Base-by-base conservation (phyloP, 1,284 basidiomycete genomes). In the Athelia psychrophila region DNA sequence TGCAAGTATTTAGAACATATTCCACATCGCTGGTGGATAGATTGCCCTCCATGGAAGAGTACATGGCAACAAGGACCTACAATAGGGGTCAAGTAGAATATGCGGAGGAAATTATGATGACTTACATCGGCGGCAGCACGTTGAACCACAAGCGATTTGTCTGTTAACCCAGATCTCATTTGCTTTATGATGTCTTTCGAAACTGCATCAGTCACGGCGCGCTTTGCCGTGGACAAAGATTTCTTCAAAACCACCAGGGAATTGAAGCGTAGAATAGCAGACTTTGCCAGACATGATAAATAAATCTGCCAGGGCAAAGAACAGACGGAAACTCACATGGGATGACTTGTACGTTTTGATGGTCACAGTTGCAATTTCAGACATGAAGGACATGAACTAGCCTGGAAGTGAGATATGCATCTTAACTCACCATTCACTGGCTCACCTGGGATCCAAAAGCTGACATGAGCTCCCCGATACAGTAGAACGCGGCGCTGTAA, bases 381-480 rank as follows among this genome's bases (percentile, higher is more conserved):
- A 80, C 83, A 95, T 90, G 60, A 94, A 88, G 0, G 93, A 96
- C 95, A 97, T 98, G 66, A 95, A 87, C 88, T 97, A 48, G 19
- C 35, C 24, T 32, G 50, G 55, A 51, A 38, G 22, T 56, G 23
- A n/a, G 12, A 32, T n/a, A 9, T 40, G 47, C 36, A 16, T 12
- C 38, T n/a, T 20, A 16, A 13, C 33, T 24, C 24, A 46, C 47
- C 47, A 35, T 49, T 47, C 22, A n/a, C 19, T 18, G 18, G 64
- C 83, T 55, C 61, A 90, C 93, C 72, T 95, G 91, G 4, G 85
- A 78, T 3, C 96, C 95, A 60, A 89, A 88, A 9, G 77, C 76
- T 42, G 76, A 81, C 86, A 98, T 96, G 13, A 98, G 73, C 65
- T 96, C 92, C 13, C 93, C 95, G 24, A 95, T 80, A 54, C 86